Conservation (phyloP, 2,329 filamentous ascomycete genomes). For the Pseudocercospora musae region DNA sequence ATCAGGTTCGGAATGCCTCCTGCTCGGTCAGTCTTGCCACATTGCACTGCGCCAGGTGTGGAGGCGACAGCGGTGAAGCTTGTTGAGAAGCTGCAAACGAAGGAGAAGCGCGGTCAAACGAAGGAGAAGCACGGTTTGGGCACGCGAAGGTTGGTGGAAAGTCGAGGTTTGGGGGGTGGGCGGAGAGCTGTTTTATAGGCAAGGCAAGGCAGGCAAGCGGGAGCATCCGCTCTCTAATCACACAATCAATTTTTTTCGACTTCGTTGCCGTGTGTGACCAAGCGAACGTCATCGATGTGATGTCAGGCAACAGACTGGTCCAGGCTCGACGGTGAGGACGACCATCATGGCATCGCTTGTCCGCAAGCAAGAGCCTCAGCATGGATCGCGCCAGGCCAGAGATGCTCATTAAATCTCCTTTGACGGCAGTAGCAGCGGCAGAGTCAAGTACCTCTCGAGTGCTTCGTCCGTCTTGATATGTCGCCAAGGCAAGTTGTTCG, state of each 20-base stretch:
- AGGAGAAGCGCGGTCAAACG: not conserved
- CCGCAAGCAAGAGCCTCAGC: not conserved
- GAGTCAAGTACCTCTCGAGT: not conserved
- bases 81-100: not conserved
- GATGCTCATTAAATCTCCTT: not conserved
- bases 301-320: not conserved
- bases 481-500: not conserved
- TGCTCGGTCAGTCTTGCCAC: not conserved
- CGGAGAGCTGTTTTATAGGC: not conserved
- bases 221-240: not conserved
- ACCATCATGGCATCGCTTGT: not conserved
- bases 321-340: not conserved
- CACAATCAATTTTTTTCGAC: not conserved
- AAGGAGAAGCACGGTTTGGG: too few relatives aligned
- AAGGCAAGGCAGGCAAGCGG: not conserved
- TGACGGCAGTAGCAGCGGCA: not conserved
- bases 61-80: not conserved
- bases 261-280: not conserved
- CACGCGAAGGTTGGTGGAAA: not conserved
- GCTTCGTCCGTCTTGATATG: not conserved
- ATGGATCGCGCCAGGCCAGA: not conserved
- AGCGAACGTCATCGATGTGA: too few relatives aligned
- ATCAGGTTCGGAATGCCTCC: not conserved
- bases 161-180: not conserved
- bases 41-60: not conserved